A percentile compares a stretch with the other conserved stretches of the same genome.
These are phyloP conservation scores for Rhinocladiella mackenziei DNA, from an alignment of 2,329 filamentous ascomycete species.

Conservation along the genomic window DNA sequence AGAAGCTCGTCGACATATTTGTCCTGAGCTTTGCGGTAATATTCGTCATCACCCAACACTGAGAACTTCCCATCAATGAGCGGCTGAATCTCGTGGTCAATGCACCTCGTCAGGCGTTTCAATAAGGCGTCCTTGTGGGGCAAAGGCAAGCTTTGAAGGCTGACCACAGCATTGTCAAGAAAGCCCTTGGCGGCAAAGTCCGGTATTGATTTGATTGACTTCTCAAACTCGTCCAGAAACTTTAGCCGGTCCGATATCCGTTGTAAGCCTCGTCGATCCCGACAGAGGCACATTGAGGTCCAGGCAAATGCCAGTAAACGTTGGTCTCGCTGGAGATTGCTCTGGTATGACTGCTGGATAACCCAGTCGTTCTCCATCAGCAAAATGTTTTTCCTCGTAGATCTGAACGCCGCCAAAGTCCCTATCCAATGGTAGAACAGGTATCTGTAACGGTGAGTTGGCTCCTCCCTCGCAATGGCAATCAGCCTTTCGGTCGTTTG, in stretches of 20 bases:
- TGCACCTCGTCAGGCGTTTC: conserved; percentile 1
- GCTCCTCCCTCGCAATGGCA: not conserved
- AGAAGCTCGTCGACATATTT: conserved; percentile 3
- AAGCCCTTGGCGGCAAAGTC: not conserved
- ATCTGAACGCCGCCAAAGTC: conserved; percentile 10
- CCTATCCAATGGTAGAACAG: conserved; percentile 16
- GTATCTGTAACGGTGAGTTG: conserved; percentile 6
- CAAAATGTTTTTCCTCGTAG: not conserved
- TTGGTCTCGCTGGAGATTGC: conserved; percentile 5
- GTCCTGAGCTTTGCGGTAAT: not conserved
- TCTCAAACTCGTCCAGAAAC: conserved; percentile 7
- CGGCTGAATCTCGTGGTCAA: not conserved
- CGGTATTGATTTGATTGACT: conserved; percentile 4
- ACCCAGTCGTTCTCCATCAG: conserved; percentile 9
- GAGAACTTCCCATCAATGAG: not conserved
- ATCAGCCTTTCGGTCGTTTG: conserved; percentile 14
- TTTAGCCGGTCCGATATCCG: not conserved
- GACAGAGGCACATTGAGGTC: conserved; percentile 11
- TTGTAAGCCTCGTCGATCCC: conserved; percentile 1
- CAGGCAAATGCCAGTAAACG: conserved; percentile 15
- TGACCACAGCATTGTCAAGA: conserved; percentile 2
- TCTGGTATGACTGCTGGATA: not conserved
- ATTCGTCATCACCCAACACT: not conserved
- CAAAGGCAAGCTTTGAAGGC: conserved; percentile 4
- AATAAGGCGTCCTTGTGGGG: conserved; percentile 10